These are phyloP conservation scores for Cytospora mali DNA, from an alignment of 2,329 filamentous ascomycete genomes.

Conservation along the genomic window DNA sequence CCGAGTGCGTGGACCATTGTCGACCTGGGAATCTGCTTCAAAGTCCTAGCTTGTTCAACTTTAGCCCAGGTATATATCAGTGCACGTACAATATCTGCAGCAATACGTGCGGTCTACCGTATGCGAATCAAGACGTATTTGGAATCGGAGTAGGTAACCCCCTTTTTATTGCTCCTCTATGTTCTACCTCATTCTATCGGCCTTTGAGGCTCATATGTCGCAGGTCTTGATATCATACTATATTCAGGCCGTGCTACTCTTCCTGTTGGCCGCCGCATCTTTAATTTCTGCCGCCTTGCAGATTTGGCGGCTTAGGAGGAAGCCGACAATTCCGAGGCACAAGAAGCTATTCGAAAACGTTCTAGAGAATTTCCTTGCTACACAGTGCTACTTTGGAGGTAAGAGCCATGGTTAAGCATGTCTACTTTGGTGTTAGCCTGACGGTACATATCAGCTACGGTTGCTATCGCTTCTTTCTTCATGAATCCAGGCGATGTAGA, in stretches of 20 bases:
- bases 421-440: no score
- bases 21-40: neutral
- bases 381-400: neutral
- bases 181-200: no score
- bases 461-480: neutral
- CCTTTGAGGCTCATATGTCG: neutral
- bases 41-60: neutral
- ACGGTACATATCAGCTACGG: neutral
- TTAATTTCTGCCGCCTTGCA: neutral
- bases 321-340: neutral
- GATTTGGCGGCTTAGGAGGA: neutral
- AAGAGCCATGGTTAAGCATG: neutral
- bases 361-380: neutral
- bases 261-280: neutral
- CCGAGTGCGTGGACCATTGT: neutral
- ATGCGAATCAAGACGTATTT: neutral
- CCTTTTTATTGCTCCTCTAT: no score
- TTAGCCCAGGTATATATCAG: neutral
- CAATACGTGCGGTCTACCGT: neutral
- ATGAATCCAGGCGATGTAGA: neutral
- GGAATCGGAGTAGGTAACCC: neutral
- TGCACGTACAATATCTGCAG: neutral
- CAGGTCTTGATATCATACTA: neutral
- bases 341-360: neutral
- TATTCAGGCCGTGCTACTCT: neutral